Evolutionary conservation across 2,329 filamentous ascomycete genomes (phyloP).

Genomic region (Hypoxylon sp.): DNA sequence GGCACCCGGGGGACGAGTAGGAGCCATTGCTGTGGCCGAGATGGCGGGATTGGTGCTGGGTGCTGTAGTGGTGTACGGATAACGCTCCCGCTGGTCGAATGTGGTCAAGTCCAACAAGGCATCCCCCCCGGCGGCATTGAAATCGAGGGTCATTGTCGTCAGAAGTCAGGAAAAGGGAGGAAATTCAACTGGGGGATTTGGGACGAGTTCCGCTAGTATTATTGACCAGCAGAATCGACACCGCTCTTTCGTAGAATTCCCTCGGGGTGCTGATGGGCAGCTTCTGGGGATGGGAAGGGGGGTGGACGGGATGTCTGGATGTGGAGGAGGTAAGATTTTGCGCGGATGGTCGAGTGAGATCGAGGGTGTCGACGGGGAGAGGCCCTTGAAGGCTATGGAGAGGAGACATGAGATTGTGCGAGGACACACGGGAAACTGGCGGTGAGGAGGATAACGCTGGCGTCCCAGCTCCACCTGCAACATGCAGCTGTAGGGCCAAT

Average conservation of each 20-base stretch:
- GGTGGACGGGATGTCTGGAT: conserved; percentile 44
- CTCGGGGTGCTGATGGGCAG: conserved; percentile 45
- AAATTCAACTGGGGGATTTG: conserved; percentile 54
- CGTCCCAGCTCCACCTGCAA: conserved; percentile 52
- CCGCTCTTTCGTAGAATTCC: conserved; percentile 58
- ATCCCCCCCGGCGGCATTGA: conserved; percentile 68
- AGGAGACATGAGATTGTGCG: conserved; percentile 49
- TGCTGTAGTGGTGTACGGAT: conserved; percentile 63
- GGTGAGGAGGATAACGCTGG: conserved; percentile 52
- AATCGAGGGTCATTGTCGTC: conserved; percentile 70
- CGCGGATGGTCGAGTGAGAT: conserved; percentile 51
- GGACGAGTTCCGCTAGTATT: conserved; percentile 61
- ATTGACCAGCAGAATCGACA: conserved; percentile 58
- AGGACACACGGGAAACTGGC: conserved; percentile 52
- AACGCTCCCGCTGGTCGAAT: conserved; percentile 70
- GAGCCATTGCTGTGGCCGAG: conserved; percentile 56
- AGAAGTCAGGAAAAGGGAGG: conserved; percentile 52
- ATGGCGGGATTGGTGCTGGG: conserved; percentile 55
- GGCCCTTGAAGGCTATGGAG: conserved; percentile 47
- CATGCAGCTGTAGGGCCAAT: conserved; percentile 49
- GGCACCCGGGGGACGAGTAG: conserved; percentile 57
- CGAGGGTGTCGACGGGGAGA: conserved; percentile 49
- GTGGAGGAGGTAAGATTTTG: conserved; percentile 52
- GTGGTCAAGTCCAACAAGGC: conserved; percentile 70
- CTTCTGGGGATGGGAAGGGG: conserved; percentile 48